phyloP scores from a whole-genome alignment of 768 basidiomycete genomes.

The Xerocomus brunneocitrinus region DNA sequence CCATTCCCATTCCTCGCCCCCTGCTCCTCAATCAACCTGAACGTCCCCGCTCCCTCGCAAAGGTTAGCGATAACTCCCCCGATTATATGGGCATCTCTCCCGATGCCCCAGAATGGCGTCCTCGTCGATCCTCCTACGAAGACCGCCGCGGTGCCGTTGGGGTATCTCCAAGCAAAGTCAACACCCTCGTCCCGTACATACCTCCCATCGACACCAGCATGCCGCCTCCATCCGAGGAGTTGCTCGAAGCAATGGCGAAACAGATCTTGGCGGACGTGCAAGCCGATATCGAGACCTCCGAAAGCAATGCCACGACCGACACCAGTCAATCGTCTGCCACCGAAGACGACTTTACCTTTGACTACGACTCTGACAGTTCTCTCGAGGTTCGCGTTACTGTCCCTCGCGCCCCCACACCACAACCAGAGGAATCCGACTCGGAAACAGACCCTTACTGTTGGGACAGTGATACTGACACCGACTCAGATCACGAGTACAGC shows the following conservation, averaged over 20 bases:
- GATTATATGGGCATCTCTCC: conserved; percentile 25
- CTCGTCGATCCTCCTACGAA: conserved; percentile 24
- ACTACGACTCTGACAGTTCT: conserved; percentile 22
- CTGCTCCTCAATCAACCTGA: conserved; percentile 12
- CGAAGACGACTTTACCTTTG: conserved; percentile 14
- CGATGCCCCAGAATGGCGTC: conserved; percentile 19
- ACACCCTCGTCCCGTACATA: conserved; percentile 22
- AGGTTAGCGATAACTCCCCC: conserved; percentile 11
- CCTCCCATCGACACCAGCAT: conserved; percentile 20
- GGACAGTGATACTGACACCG: conserved; percentile 9
- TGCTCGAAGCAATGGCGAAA: conserved; percentile 16
- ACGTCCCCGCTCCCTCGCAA: conserved; percentile 13
- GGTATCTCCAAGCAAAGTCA: conserved; percentile 26
- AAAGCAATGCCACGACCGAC: background rate
- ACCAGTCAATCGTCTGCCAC: background rate
- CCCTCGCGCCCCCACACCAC: background rate
- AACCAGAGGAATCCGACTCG: conserved; percentile 7
- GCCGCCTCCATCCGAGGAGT: conserved; percentile 12
- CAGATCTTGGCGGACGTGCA: conserved; percentile 13
- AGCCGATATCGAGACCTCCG: conserved; percentile 8
- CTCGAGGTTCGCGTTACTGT: conserved; percentile 1
- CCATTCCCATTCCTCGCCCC: conserved; percentile 9
- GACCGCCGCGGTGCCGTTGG: conserved; percentile 19
- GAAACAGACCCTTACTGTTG: conserved; percentile 3
- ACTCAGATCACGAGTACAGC: conserved; percentile 13